Evolutionary conservation across 1,139 yeast species (phyloP).

Genomic region (Geotrichum cucujoidarum): DNA sequence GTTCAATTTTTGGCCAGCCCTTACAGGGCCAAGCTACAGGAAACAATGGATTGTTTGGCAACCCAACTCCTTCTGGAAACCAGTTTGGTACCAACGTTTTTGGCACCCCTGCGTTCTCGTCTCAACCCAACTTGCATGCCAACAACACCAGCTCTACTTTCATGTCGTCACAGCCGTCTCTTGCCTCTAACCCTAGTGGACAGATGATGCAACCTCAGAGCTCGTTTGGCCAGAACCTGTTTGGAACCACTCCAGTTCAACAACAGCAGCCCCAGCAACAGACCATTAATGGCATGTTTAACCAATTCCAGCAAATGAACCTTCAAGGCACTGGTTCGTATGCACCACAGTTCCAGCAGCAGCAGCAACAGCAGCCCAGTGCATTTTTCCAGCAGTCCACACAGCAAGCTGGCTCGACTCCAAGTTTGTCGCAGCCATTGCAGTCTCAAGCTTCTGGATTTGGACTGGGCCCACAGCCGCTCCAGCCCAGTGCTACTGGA

Average conservation of each 20-base stretch:
- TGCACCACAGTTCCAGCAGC: not conserved
- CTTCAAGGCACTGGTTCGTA: conserved; percentile 3
- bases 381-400: not conserved
- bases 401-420: conserved; percentile 2
- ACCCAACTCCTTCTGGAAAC: conserved; percentile 2
- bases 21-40: conserved; percentile 7
- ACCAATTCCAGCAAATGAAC: conserved; percentile 7
- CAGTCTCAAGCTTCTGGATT: conserved; percentile 24
- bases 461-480: conserved; percentile 38
- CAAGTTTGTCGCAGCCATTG: conserved; percentile 11
- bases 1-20: too few species aligned
- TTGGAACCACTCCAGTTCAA: not conserved
- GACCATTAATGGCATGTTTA: not conserved
- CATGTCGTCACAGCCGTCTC: conserved; percentile 1
- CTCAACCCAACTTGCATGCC: conserved; percentile 8
- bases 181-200: not conserved
- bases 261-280: conserved; percentile 1
- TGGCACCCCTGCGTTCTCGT: conserved; percentile 2
- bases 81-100: not conserved
- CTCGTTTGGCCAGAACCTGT: conserved; percentile 7
- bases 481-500: conserved; percentile 48
- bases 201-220: conserved; percentile 4
- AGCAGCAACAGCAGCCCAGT: conserved; percentile 1
- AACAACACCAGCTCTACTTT: conserved; percentile 6
- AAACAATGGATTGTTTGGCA: not conserved